Evolutionary conservation across 2,329 filamentous ascomycete genomes (phyloP).

Genomic region (Nemania diffusa): DNA sequence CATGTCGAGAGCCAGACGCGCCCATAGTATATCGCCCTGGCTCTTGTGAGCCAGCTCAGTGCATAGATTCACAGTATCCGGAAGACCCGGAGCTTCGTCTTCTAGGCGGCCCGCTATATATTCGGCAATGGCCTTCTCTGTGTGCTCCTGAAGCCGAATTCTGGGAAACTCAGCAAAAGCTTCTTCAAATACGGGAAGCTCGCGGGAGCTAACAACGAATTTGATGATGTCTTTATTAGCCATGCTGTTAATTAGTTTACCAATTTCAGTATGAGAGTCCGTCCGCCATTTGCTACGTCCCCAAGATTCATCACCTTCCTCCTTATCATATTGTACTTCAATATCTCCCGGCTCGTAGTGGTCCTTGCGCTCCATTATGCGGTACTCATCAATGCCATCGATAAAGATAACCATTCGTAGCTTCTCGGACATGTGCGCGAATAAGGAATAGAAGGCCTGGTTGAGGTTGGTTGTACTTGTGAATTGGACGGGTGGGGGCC

Average conservation of each 20-base stretch:
- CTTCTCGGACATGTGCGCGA: constrained; percentile 45
- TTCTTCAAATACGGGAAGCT: constrained; percentile 46
- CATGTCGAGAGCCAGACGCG: constrained; percentile 48
- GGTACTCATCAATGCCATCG: constrained; percentile 49
- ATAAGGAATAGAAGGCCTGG: constrained; percentile 47
- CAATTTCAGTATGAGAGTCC: constrained; percentile 46
- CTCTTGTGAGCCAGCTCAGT: constrained; percentile 46
- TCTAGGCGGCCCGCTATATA: constrained; percentile 47
- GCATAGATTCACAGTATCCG: constrained; percentile 46
- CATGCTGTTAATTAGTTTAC: constrained; percentile 46
- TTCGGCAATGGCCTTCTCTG: constrained; percentile 46
- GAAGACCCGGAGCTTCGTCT: constrained; percentile 46
- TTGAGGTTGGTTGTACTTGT: constrained; percentile 47
- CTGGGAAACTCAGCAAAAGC: constrained; percentile 42
- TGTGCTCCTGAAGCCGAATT: constrained; percentile 46
- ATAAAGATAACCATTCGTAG: constrained; percentile 46
- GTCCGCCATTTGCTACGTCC: constrained; percentile 48
- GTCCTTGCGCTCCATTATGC: constrained; percentile 49
- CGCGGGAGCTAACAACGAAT: constrained; percentile 46
- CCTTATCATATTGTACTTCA: constrained; percentile 45
- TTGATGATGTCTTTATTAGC: constrained; percentile 46
- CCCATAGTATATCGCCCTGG: constrained; percentile 48
- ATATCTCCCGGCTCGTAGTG: constrained; percentile 47
- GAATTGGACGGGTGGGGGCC: constrained; percentile 48
- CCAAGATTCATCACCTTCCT: constrained; percentile 46